These are phyloP conservation scores for Herpetospermum pedunculosum DNA, from an alignment of 306 rosid genomes.

Conservation along the genomic window DNA sequence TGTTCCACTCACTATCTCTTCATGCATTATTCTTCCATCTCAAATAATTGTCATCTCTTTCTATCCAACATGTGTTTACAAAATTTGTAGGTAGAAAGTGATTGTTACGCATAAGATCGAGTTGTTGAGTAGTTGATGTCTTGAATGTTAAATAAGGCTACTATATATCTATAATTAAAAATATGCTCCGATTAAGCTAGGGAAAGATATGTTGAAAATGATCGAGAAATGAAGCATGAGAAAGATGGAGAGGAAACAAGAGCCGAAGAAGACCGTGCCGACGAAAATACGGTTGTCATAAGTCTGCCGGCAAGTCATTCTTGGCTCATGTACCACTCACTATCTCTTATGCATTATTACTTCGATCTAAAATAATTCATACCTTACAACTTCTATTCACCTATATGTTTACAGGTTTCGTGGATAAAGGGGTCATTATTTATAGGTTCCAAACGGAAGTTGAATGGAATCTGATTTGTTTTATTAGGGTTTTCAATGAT, in stretches of 20 bases:
- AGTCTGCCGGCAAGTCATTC: conserved; percentile 1
- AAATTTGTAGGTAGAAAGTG: too few species aligned
- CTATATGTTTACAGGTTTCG: neutral
- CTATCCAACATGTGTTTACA: too few species aligned
- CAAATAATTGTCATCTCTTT: neutral
- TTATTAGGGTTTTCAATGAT: too few species aligned
- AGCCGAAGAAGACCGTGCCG: neutral
- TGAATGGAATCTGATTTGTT: too few species aligned
- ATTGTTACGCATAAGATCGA: too few species aligned
- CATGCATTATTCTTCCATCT: neutral
- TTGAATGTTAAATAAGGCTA: too few species aligned
- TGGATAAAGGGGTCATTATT: too few species aligned
- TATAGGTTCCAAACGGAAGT: too few species aligned
- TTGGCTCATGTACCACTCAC: neutral
- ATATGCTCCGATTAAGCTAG: too few species aligned
- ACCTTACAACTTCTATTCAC: neutral
- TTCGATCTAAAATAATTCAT: neutral
- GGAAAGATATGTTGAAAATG: too few species aligned
- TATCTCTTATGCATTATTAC: neutral
- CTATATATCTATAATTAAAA: too few species aligned
- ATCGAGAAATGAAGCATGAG: neutral
- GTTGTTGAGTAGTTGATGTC: too few species aligned
- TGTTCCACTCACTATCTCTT: neutral
- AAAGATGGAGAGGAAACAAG: neutral
- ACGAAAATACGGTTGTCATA: neutral